Evolutionary conservation across 169 alveolate species (phyloP).

Genomic region (Perkinsus chesapeaki): DNA sequence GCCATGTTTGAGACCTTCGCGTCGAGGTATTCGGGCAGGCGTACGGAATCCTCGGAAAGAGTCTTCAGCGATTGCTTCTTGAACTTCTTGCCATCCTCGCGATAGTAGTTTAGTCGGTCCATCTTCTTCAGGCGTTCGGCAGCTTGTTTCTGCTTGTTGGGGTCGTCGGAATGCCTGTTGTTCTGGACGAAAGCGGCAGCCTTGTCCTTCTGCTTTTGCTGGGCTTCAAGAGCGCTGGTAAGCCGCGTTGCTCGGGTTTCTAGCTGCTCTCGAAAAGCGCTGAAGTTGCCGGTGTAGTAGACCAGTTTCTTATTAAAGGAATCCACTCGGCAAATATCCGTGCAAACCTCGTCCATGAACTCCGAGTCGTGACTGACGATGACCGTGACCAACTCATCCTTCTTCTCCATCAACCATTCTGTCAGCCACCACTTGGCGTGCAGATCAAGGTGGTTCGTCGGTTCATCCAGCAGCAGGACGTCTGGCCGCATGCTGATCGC

Average conservation of each 20-base stretch:
- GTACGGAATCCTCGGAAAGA: neutral
- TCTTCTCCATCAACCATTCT: neutral
- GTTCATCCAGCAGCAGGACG: conserved; percentile 80
- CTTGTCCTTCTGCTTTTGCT: neutral
- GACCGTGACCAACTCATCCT: conserved; percentile 13
- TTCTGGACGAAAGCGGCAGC: neutral
- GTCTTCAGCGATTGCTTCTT: neutral
- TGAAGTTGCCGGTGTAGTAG: neutral
- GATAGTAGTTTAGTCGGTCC: neutral
- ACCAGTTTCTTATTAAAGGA: neutral
- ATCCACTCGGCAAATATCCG: conserved; percentile 18
- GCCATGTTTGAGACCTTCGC: neutral
- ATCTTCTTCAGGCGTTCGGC: neutral
- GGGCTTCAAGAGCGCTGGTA: neutral
- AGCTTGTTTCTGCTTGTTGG: neutral
- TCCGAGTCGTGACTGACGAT: conserved; percentile 35
- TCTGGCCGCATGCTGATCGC: conserved; percentile 80
- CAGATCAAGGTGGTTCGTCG: conserved; percentile 85
- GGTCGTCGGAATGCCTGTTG: neutral
- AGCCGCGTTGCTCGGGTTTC: neutral
- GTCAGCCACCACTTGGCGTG: conserved; percentile 69
- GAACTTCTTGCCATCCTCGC: neutral
- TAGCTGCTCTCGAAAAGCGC: conserved; percentile 19
- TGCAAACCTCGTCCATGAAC: conserved; percentile 30
- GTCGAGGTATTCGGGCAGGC: neutral